Percentiles rank a stretch among this genome's conserved stretches.
phyloP scores from a whole-genome alignment of 116 monocot species.

The Cymodocea nodosa region DNA sequence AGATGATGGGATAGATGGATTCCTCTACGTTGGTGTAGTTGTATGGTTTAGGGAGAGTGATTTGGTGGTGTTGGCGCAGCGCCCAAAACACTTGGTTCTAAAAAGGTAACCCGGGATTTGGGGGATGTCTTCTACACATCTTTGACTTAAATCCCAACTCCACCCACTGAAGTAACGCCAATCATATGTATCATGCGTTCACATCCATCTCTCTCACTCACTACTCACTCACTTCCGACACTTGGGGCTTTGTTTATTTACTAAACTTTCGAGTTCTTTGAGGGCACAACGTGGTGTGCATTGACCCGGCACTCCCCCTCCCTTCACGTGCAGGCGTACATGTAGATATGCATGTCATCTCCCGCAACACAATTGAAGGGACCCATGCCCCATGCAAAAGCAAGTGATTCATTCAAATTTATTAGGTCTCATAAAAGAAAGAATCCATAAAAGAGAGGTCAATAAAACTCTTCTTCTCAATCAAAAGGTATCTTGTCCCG shows the following conservation, averaged over 20 bases:
- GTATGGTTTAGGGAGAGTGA: conserved; percentile 1
- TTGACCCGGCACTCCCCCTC: neutral
- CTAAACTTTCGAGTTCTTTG: neutral
- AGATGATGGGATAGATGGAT: neutral
- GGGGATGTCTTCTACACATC: conserved; percentile 6
- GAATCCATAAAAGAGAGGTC: too few relatives aligned
- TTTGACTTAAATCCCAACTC: neutral
- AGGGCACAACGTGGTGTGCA: neutral
- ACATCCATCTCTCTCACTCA: neutral
- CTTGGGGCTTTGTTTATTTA: neutral
- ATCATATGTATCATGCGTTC: neutral
- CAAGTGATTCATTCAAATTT: too few relatives aligned
- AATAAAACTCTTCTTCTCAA: too few relatives aligned
- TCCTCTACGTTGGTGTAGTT: neutral
- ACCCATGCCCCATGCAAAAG: too few relatives aligned
- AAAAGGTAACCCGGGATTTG: conserved; percentile 1
- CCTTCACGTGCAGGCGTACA: neutral
- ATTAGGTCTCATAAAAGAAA: too few relatives aligned
- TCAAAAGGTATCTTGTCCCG: too few relatives aligned
- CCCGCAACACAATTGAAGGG: too few relatives aligned
- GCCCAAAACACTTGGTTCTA: conserved; percentile 5
- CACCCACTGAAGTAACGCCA: neutral
- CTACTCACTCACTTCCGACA: too few relatives aligned
- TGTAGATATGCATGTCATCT: too few relatives aligned
- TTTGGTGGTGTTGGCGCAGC: conserved; percentile 1